Percentiles rank a stretch among this genome's conserved stretches.
These are phyloP conservation scores for Stephanodiscus minutulus DNA, from an alignment of 108 stramenopile genomes.

Conservation along the genomic window DNA sequence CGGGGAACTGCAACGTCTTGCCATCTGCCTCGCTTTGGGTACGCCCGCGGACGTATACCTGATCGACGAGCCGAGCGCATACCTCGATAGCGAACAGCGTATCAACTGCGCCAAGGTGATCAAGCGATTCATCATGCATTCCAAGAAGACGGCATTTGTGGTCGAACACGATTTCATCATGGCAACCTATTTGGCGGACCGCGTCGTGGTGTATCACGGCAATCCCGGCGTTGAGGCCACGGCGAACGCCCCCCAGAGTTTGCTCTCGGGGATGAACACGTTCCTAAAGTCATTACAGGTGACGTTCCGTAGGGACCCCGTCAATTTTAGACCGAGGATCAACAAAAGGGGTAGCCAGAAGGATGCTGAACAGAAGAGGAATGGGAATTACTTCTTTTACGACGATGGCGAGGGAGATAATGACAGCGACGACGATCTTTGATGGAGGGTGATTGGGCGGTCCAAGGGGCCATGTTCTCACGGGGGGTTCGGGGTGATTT, in stretches of 20 bases:
- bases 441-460: too few species aligned
- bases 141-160: constrained; percentile 98
- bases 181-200: constrained; percentile 98
- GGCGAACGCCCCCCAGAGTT: constrained; percentile 92
- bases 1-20: constrained; percentile 98
- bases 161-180: constrained; percentile 99
- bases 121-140: constrained; percentile 98
- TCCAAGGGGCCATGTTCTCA: too few species aligned
- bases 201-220: constrained; percentile 97
- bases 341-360: constrained; percentile 95
- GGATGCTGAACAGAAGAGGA: constrained; percentile 96
- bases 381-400: constrained; percentile 98
- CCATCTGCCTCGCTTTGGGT: constrained; percentile 94
- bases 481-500: too few species aligned
- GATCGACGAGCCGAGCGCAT: constrained; percentile 99
- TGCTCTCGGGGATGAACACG: constrained; percentile 97
- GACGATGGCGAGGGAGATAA: constrained; percentile 80
- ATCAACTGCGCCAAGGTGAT: constrained; percentile 99
- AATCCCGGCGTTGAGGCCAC: constrained; percentile 96
- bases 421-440: constrained; percentile 63
- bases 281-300: constrained; percentile 96
- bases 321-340: constrained; percentile 97
- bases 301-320: constrained; percentile 99
- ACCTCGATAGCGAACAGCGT: constrained; percentile 98
- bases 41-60: constrained; percentile 98